A percentile compares a stretch with the other conserved stretches of the same genome.
Evolutionary conservation across 495 filamentous ascomycete genomes (phyloP).

Genomic region (Xylaria curta): DNA sequence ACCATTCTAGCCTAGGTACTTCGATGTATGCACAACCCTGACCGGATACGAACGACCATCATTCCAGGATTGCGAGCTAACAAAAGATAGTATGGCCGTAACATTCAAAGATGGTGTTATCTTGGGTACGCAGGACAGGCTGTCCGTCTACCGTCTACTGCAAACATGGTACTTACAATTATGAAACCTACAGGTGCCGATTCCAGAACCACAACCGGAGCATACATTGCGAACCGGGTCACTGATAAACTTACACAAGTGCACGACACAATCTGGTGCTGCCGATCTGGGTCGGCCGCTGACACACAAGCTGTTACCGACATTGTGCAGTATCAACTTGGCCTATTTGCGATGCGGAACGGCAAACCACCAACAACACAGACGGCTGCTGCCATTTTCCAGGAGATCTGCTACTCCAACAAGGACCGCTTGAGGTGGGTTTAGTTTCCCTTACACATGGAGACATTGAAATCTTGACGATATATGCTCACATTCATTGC

Average conservation of each 20-base stretch:
- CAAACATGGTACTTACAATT: conserved; percentile 29
- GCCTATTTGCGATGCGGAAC: conserved; percentile 88
- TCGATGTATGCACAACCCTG: conserved; percentile 77
- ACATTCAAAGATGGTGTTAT: conserved; percentile 98
- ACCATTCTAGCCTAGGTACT: conserved; percentile 77
- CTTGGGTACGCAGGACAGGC: conserved; percentile 62
- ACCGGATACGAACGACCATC: conserved; percentile 14
- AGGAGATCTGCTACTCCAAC: conserved; percentile 96
- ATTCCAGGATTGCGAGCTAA: conserved; percentile 38
- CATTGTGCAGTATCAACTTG: conserved; percentile 94
- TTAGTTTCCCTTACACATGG: neutral
- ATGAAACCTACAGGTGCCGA: conserved; percentile 69
- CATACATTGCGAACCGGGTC: conserved; percentile 98
- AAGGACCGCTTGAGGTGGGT: conserved; percentile 85
- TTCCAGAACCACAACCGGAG: conserved; percentile 96
- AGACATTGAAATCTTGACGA: neutral
- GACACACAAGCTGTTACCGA: conserved; percentile 98
- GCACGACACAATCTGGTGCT: conserved; percentile 99
- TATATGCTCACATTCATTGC: conserved; percentile 35
- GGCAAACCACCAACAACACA: conserved; percentile 89
- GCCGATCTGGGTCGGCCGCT: conserved; percentile 92
- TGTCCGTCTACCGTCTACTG: neutral
- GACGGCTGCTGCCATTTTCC: conserved; percentile 92
- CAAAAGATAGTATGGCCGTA: conserved; percentile 74
- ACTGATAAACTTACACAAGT: conserved; percentile 99